phyloP scores from a whole-genome alignment of 345 rosid genomes.

The Corchorus capsularis region DNA sequence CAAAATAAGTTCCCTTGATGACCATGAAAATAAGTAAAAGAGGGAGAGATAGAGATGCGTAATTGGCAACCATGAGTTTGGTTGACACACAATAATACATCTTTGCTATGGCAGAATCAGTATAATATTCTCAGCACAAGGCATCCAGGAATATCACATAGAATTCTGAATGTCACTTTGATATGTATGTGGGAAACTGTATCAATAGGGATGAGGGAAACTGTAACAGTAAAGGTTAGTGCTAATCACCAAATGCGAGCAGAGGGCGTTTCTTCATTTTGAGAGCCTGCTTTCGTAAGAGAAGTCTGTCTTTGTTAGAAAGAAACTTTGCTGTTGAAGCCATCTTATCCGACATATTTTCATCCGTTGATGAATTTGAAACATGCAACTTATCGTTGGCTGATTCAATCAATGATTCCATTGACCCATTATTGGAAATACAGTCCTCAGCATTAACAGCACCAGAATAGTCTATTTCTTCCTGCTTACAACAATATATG shows the following conservation, averaged over 20 bases:
- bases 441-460: slow-evolving; percentile 21
- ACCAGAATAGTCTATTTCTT: slow-evolving; percentile 24
- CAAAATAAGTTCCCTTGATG: slow-evolving; percentile 17
- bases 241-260: slow-evolving; percentile 73
- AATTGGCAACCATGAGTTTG: background rate
- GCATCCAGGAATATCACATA: background rate
- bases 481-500: slow-evolving; percentile 31
- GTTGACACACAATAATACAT: background rate
- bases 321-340: slow-evolving; percentile 41
- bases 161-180: background rate
- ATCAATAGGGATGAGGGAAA: background rate
- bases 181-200: too few species aligned
- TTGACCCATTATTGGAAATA: slow-evolving; percentile 29
- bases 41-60: background rate
- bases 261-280: slow-evolving; percentile 80
- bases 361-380: slow-evolving; percentile 26
- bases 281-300: slow-evolving; percentile 88
- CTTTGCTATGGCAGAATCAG: background rate
- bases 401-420: slow-evolving; percentile 29
- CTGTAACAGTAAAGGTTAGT: background rate
- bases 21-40: background rate
- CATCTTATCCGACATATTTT: slow-evolving; percentile 30
- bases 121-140: background rate
- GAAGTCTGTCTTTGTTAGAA: slow-evolving; percentile 85
- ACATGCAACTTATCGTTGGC: slow-evolving; percentile 26